A percentile compares a stretch with the other conserved stretches of the same genome.
Conservation (phyloP, 495 filamentous ascomycete species). For the Penicillium maclennaniae region DNA sequence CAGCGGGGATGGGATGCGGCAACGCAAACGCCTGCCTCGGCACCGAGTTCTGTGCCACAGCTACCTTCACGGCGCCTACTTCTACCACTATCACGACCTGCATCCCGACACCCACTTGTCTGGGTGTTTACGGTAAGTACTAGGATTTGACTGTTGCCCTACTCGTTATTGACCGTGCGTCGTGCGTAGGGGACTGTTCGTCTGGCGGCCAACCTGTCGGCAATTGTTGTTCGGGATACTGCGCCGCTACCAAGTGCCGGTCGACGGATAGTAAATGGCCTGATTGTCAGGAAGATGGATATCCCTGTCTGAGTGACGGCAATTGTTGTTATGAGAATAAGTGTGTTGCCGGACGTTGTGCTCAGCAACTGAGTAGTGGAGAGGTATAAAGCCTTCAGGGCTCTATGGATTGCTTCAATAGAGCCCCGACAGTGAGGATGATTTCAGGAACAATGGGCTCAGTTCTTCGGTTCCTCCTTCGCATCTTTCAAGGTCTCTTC, state of each 20-base stretch:
- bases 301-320: constrained; percentile 16
- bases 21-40: constrained; percentile 25
- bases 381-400: neutral
- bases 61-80: constrained; percentile 23
- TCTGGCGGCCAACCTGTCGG: constrained; percentile 13
- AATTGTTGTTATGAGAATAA: constrained; percentile 25
- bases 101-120: constrained; percentile 30
- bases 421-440: neutral
- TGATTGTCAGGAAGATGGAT: constrained; percentile 20
- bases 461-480: too few relatives aligned
- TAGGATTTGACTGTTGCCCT: neutral
- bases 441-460: neutral
- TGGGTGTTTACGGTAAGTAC: constrained; percentile 30
- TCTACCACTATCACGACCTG: constrained; percentile 32
- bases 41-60: constrained; percentile 32
- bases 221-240: constrained; percentile 27
- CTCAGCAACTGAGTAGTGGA: neutral
- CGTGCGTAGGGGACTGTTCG: constrained; percentile 7
- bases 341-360: constrained; percentile 22
- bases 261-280: constrained; percentile 25
- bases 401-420: too few relatives aligned
- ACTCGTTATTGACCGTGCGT: neutral
- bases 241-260: constrained; percentile 24
- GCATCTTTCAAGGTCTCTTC: too few relatives aligned
- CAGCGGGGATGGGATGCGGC: constrained; percentile 18